Evolutionary conservation across 2,329 filamentous ascomycete species (phyloP).

Genomic region (Coniochaeta sp.): DNA sequence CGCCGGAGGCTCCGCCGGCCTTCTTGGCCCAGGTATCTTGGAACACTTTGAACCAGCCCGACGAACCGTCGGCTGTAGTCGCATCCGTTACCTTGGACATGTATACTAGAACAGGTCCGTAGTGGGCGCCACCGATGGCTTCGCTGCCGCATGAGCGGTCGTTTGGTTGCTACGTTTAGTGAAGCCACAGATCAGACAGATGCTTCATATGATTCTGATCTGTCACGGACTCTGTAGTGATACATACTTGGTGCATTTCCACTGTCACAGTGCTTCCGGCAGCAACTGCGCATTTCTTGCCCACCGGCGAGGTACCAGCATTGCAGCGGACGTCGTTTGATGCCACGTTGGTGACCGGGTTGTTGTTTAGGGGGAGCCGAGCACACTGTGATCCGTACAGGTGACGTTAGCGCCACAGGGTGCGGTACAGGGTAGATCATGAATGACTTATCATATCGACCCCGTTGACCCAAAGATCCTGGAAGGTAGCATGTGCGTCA

Average conservation of each 20-base stretch:
- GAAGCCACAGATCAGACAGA: background rate
- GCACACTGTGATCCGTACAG: background rate
- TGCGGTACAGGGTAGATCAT: background rate
- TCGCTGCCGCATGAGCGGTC: conserved; percentile 35
- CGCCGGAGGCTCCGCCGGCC: conserved; percentile 23
- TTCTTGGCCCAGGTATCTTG: conserved; percentile 32
- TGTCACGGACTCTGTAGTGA: background rate
- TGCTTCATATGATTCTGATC: no score
- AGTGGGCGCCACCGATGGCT: conserved; percentile 45
- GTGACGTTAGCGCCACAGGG: background rate
- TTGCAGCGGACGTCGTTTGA: background rate
- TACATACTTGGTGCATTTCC: conserved; percentile 46
- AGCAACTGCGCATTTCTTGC: conserved; percentile 31
- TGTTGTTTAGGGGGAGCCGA: background rate
- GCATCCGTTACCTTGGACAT: conserved; percentile 39
- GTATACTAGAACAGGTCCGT: conserved; percentile 41
- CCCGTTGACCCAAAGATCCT: conserved; percentile 39
- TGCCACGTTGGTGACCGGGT: background rate
- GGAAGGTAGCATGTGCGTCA: conserved; percentile 43
- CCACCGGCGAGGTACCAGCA: background rate
- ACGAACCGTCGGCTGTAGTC: conserved; percentile 30
- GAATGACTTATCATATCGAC: conserved; percentile 18
- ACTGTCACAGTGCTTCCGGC: conserved; percentile 43
- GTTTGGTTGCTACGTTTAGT: conserved; percentile 25
- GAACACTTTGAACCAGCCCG: conserved; percentile 45